Evolutionary conservation across 345 rosid genomes (phyloP), one percentile per base, ranked within the genome.

Genomic region (Moricandia arvensis): DNA sequence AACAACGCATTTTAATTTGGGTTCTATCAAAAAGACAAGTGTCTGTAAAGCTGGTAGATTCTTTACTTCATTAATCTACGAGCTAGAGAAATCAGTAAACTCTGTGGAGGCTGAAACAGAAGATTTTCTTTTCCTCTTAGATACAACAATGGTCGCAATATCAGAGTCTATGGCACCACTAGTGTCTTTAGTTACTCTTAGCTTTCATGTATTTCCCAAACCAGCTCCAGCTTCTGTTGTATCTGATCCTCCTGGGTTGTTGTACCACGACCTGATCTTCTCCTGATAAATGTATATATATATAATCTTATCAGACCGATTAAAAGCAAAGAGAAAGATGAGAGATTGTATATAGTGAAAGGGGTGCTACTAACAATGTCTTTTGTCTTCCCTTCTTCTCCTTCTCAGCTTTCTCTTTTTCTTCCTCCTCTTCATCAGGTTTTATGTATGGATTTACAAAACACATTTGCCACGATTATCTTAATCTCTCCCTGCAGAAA

Each of bases 391-490:
- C n/a, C 4, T 81, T 79, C 66, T 84, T 78, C 79, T 86, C 92
- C 29, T 80, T 71, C 79, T 84, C 84, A 62, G 84, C 83, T 80
- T 85, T 88, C 83, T 89, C 91, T 78, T 84, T 74, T 70, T 84
- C 96, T 63, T 89, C 96, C 78, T n/a, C n/a, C n/a, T 90, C 96
- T 75, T 90, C 93, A 29, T 95, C 93, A 5, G 79, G 89, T 54
- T 92, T 97, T 0, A 79, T 47, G 85, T 95, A 93, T 4, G 97
- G 99, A 84, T 92, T 90, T 68, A 95, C 90, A 75, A 92, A n/a
- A 92, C 21, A 92, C 83, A 0, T 88, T 88, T 67, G 88, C 85
- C n/a, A 82, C 79, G 4, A 75, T 88, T 68, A 95, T 87, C 85
- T 92, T 92, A 49, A 95, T 89, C 80, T 95, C 98, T 71, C 84